phyloP scores from a whole-genome alignment of 305 asterid species.

The Solanum hybrid region DNA sequence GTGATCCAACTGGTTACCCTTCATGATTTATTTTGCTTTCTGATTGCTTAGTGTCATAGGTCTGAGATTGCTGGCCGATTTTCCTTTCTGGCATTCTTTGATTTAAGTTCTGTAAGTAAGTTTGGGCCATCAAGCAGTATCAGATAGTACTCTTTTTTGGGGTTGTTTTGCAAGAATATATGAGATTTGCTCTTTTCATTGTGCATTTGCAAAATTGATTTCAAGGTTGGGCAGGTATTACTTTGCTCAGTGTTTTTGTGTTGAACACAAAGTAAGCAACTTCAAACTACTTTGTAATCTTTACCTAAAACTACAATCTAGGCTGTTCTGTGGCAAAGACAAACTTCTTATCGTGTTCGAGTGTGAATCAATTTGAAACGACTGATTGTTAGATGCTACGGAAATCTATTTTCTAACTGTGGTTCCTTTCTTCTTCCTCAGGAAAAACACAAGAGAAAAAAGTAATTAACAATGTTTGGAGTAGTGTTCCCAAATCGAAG shows the following conservation, averaged over 20 bases:
- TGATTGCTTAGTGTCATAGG: background rate
- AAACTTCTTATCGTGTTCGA: background rate
- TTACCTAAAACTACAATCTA: background rate
- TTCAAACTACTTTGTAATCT: background rate
- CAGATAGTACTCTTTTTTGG: background rate
- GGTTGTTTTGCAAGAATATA: background rate
- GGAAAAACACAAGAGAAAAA: background rate
- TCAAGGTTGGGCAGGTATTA: background rate
- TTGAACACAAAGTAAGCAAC: background rate
- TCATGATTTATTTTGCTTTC: background rate
- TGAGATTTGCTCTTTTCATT: background rate
- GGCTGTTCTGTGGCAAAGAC: background rate
- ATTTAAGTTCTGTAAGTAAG: background rate
- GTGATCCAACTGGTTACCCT: background rate
- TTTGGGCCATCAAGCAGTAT: background rate
- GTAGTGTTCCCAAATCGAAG: conserved; percentile 86
- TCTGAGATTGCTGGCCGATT: background rate
- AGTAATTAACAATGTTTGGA: conserved; percentile 50
- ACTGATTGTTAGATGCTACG: background rate
- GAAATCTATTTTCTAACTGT: background rate
- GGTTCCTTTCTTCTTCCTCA: background rate
- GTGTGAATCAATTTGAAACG: background rate
- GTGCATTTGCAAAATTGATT: background rate
- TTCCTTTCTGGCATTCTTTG: background rate
- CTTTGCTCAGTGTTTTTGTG: background rate